Conservation (phyloP, 345 rosid species). For the Odontarrhena argentea region DNA sequence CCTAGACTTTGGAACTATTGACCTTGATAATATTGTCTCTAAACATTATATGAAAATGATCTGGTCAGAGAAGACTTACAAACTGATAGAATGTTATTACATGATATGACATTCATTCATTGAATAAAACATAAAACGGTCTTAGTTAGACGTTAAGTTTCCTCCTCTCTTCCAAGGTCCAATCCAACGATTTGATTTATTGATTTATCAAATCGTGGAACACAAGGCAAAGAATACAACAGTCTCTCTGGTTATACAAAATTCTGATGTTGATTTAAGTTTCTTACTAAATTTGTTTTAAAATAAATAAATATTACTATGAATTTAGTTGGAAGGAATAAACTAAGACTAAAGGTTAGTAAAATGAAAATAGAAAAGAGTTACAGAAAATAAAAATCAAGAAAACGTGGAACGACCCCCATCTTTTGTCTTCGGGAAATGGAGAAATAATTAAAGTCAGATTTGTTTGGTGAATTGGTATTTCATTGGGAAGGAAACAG, state of each 20-base stretch:
- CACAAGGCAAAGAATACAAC: background rate
- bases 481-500: constrained; percentile 17
- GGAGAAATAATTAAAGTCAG: constrained; percentile 7
- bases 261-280: background rate
- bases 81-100: background rate
- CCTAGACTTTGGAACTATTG: constrained; percentile 18
- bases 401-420: constrained; percentile 20
- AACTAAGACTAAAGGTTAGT: background rate
- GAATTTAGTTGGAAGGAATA: no score
- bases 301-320: no score
- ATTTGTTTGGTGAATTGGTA: constrained; percentile 6
- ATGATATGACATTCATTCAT: no score
- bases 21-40: background rate
- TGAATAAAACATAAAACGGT: background rate
- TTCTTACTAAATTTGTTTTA: no score
- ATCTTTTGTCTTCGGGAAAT: constrained; percentile 9
- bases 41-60: background rate
- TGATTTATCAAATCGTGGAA: background rate
- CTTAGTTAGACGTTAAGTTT: background rate
- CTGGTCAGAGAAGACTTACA: background rate
- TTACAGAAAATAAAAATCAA: constrained; percentile 6
- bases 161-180: background rate
- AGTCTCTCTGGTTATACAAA: background rate
- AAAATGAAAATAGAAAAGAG: background rate
- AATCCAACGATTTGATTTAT: background rate